Percentiles rank a stretch among this genome's conserved stretches.
phyloP scores from a whole-genome alignment of 75 land plant species.

The Picea glauca region DNA sequence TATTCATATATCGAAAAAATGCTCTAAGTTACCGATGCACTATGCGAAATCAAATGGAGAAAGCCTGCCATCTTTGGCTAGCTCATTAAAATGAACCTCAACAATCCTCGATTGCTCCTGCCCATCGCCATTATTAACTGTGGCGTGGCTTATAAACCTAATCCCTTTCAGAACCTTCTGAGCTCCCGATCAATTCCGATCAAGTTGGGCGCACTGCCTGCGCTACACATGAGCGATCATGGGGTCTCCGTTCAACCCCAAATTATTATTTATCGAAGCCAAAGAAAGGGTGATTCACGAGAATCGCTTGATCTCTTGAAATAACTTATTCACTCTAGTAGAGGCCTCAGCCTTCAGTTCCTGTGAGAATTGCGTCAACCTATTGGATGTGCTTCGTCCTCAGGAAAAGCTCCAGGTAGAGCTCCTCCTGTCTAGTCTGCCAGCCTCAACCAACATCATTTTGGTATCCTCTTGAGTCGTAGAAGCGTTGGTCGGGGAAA shows the following conservation, averaged over 20 bases:
- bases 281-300: constrained; percentile 31
- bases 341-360: constrained; percentile 67
- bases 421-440: constrained; percentile 1
- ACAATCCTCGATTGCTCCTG: constrained; percentile 55
- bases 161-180: constrained; percentile 77
- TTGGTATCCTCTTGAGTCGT: constrained; percentile 2
- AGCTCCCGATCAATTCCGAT: constrained; percentile 70
- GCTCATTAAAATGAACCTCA: constrained; percentile 54
- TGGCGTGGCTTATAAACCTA: constrained; percentile 65
- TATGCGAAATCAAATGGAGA: constrained; percentile 71
- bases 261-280: constrained; percentile 4
- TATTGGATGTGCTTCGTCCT: constrained; percentile 32
- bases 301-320: constrained; percentile 51
- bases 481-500: constrained; percentile 34
- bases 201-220: constrained; percentile 42
- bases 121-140: constrained; percentile 39
- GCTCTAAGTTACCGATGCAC: constrained; percentile 66
- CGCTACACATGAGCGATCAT: constrained; percentile 31
- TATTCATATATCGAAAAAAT: background rate
- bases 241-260: background rate
- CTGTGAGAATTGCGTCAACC: constrained; percentile 53
- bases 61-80: constrained; percentile 61
- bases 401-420: constrained; percentile 30
- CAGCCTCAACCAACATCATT: background rate
- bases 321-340: constrained; percentile 49